Percentiles rank a stretch among this genome's conserved stretches.
phyloP scores from a whole-genome alignment of 345 rosid species.

The Erysimum cheiranthoides region DNA sequence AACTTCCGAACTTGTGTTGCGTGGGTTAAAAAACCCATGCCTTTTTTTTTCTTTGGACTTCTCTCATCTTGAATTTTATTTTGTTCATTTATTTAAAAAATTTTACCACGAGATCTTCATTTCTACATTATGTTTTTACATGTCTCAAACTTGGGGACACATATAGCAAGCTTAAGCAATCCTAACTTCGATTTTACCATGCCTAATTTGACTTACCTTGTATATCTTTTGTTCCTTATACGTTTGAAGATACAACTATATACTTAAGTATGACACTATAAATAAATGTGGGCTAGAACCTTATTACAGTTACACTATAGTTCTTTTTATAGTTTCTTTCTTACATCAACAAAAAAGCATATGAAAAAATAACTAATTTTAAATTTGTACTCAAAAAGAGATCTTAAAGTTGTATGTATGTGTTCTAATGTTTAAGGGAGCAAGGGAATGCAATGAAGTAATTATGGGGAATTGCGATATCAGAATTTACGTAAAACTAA shows the following conservation, averaged over 20 bases:
- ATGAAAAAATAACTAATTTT: no score
- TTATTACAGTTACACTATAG: background rate
- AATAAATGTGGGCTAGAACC: background rate
- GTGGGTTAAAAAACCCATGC: conserved; percentile 36
- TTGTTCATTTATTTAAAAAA: background rate
- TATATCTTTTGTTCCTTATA: background rate
- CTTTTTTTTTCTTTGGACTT: conserved; percentile 31
- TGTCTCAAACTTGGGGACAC: conserved; percentile 48
- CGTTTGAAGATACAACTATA: background rate
- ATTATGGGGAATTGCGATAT: background rate
- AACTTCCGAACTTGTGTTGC: conserved; percentile 39
- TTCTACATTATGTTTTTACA: conserved; percentile 36
- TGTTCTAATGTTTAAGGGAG: no score
- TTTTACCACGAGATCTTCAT: conserved; percentile 47
- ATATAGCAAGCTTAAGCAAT: conserved; percentile 48
- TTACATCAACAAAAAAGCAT: no score
- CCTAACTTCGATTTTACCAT: conserved; percentile 41
- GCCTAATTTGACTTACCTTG: conserved; percentile 21
- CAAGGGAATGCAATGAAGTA: background rate
- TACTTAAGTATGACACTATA: background rate
- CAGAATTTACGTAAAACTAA: background rate
- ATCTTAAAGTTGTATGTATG: background rate
- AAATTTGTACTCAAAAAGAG: no score
- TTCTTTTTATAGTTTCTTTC: no score
- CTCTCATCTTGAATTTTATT: conserved; percentile 15